Evolutionary conservation across 495 filamentous ascomycete species (phyloP).

Genomic region (Pyrenula aspistea): DNA sequence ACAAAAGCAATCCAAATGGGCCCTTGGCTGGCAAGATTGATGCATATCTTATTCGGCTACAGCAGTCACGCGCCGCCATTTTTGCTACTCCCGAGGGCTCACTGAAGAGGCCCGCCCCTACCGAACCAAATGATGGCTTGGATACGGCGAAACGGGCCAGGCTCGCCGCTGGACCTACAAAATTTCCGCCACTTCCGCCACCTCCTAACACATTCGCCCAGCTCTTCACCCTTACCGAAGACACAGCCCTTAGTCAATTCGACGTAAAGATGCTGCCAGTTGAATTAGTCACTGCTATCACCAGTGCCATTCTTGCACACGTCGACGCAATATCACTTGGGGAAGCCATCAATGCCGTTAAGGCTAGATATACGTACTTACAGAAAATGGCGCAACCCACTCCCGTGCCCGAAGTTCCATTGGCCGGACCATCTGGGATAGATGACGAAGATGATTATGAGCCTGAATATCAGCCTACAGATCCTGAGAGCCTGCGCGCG

Average conservation of each 20-base stretch:
- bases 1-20: slow-evolving; percentile 67
- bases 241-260: slow-evolving; percentile 60
- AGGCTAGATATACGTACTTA: slow-evolving; percentile 31
- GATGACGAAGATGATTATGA: slow-evolving; percentile 88
- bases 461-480: slow-evolving; percentile 63
- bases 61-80: slow-evolving; percentile 58
- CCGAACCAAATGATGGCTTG: slow-evolving; percentile 54
- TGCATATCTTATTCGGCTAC: slow-evolving; percentile 66
- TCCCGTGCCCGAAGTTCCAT: not conserved
- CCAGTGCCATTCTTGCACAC: slow-evolving; percentile 52
- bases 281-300: slow-evolving; percentile 64
- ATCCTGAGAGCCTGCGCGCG: slow-evolving; percentile 59
- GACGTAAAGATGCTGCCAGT: slow-evolving; percentile 68
- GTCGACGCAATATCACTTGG: slow-evolving; percentile 53
- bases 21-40: slow-evolving; percentile 61
- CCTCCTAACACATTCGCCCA: slow-evolving; percentile 67
- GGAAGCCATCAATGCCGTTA: slow-evolving; percentile 53
- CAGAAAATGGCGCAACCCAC: slow-evolving; percentile 19
- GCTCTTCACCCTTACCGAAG: slow-evolving; percentile 72
- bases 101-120: slow-evolving; percentile 62
- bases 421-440: slow-evolving; percentile 16
- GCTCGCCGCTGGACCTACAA: slow-evolving; percentile 38
- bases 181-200: slow-evolving; percentile 53
- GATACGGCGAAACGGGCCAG: slow-evolving; percentile 61
- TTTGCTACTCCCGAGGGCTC: slow-evolving; percentile 56